Evolutionary conservation across 1,284 basidiomycete species (phyloP), one percentile per base, ranked within the genome.

Genomic region (Volvariella volvacea): DNA sequence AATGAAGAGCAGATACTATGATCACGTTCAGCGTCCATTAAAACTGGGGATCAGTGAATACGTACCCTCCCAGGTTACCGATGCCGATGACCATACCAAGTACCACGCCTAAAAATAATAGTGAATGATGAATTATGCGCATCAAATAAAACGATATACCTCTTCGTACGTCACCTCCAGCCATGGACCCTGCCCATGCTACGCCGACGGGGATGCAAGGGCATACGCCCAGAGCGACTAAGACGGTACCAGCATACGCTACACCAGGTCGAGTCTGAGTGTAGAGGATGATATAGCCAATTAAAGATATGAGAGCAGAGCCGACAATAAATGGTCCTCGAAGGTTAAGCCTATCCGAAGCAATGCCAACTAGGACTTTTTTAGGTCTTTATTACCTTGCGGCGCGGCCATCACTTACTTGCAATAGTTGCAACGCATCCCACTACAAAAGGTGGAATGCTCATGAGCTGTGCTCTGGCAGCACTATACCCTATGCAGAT

Each of bases 171-270:
- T 74, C 73, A 10, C 80, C 80, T 43, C 78, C 78, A 2, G 68
- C 67, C 49, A 76, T 77, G 42, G 74, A 73, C 10, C 71, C 65
- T 2, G 65, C 69, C 80, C 78, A 81, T 14, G 76, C 74, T n/a
- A 80, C 59, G 41, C 62, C 57, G 34, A 80, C 62, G 16, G 78
- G 70, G 46, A 80, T 67, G 3, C 70, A 68, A 9, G 78, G 74
- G 56, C 66, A 80, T 17, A 74, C 68, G 32, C 79, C 79, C n/a
- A 65, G 60, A 12, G 75, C 69, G 37, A 73, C 71, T 22, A 83
- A 61, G 50, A 80, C 57, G 8, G 76, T 61, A 1, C 74, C 80
- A 10, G 61, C 55, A 56, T 80, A 82, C n/a, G 70, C 67, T 25
- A 53, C 55, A 1, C 62, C 63, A 1, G 73, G 46, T 4, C 33